These are phyloP conservation scores for Backusella macrospora DNA, from an alignment of 192 early-diverging fungal species.

Conservation along the genomic window DNA sequence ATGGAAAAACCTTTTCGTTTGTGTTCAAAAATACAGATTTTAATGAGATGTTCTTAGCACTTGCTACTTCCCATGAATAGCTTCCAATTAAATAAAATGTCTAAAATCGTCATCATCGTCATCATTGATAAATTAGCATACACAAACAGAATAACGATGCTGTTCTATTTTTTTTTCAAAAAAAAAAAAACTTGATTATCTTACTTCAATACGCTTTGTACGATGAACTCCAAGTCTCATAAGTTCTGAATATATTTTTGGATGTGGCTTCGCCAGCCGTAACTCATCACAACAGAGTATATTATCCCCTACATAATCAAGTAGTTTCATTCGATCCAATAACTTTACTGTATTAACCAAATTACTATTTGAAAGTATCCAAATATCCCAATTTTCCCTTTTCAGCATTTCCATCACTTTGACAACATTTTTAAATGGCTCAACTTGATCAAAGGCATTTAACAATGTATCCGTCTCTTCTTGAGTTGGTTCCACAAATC, in stretches of 20 bases:
- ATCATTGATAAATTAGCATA: neutral
- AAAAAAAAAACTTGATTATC: neutral
- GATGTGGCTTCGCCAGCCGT: constrained; percentile 37
- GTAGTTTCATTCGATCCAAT: constrained; percentile 10
- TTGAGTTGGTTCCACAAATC: neutral
- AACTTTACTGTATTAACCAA: constrained; percentile 3
- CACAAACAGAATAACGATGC: neutral
- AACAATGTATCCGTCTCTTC: neutral
- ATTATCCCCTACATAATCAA: constrained; percentile 21
- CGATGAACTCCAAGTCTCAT: constrained; percentile 32
- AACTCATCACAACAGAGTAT: constrained; percentile 38
- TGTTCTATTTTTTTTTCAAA: neutral
- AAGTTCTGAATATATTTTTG: constrained; percentile 35
- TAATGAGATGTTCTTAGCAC: constrained; percentile 31
- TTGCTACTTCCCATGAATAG: constrained; percentile 41
- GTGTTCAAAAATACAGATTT: constrained; percentile 32
- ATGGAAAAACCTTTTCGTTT: constrained; percentile 23
- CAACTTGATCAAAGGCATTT: neutral
- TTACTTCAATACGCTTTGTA: constrained; percentile 40
- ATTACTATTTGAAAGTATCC: constrained; percentile 32
- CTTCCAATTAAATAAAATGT: constrained; percentile 38
- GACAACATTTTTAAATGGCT: neutral
- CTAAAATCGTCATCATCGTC: neutral
- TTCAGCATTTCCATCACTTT: neutral
- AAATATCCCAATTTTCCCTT: constrained; percentile 30